Percentiles rank a stretch among this genome's conserved stretches.
phyloP scores from a whole-genome alignment of 2,329 filamentous ascomycete genomes.

The Trichoderma koningii region DNA sequence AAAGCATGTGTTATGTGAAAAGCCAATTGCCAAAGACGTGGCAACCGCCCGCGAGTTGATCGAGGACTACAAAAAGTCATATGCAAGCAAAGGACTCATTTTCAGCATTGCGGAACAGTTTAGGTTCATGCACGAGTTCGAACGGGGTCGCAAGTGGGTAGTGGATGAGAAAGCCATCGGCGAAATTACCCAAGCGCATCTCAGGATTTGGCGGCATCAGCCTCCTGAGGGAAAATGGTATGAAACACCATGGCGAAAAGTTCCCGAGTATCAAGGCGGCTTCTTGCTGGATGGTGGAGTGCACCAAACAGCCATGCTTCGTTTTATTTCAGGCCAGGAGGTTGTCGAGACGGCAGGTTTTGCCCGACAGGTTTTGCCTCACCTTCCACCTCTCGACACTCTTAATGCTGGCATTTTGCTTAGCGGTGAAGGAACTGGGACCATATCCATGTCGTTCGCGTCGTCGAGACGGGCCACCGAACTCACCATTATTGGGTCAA shows the following conservation, averaged over 20 bases:
- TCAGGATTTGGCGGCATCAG: slow-evolving; percentile 20
- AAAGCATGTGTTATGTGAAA: slow-evolving; percentile 23
- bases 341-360: slow-evolving; percentile 17
- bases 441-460: slow-evolving; percentile 20
- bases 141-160: slow-evolving; percentile 21
- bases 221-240: slow-evolving; percentile 18
- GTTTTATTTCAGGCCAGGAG: slow-evolving; percentile 15
- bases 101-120: slow-evolving; percentile 24
- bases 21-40: slow-evolving; percentile 23
- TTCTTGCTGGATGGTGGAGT: slow-evolving; percentile 23
- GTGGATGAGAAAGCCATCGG: slow-evolving; percentile 19
- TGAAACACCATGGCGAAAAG: slow-evolving; percentile 21
- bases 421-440: slow-evolving; percentile 13
- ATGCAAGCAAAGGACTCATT: slow-evolving; percentile 16
- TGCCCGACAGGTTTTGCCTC: slow-evolving; percentile 15
- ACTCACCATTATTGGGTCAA: slow-evolving; percentile 4
- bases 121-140: slow-evolving; percentile 21
- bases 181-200: slow-evolving; percentile 22
- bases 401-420: slow-evolving; percentile 14
- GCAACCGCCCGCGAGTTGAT: slow-evolving; percentile 17
- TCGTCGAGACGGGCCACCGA: slow-evolving; percentile 5
- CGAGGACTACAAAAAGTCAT: slow-evolving; percentile 18
- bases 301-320: slow-evolving; percentile 20
- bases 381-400: slow-evolving; percentile 19
- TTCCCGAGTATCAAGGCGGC: slow-evolving; percentile 13